Base-by-base conservation (phyloP, 2,329 filamentous ascomycete genomes). In the Pestalotiopsis fici region DNA sequence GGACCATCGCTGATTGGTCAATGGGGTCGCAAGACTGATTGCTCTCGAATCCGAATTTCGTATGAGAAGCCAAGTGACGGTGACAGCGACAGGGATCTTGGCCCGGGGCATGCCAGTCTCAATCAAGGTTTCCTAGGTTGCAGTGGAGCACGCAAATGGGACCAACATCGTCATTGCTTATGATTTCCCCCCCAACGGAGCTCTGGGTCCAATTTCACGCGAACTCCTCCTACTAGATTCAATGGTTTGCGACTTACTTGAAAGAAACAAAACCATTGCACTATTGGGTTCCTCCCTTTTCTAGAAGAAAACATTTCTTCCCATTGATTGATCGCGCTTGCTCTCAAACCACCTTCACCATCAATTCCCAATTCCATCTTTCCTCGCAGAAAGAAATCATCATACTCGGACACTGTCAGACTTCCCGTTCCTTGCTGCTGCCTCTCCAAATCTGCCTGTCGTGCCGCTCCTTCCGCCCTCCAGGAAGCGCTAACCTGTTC, bases 1-100 rank as follows among this genome's bases (percentile, higher is more conserved):
- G n/a, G 55, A 7, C 23, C 59, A 54, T 37, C 66, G 67, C 59
- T 61, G 67, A 68, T 68, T 66, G 67, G 67, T 60, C 67, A 68
- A 68, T 68, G 59, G 27, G 25, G 18, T 62, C 31, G 59, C 27
- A n/a, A 50, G 43, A 50, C 43, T 50, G 43, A 18, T 18, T 50
- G n/a, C 31, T 35, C 39, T 37, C 35, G 28, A 60, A 61, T 39
- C 64, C 47, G 39, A 54, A 66, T 25, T 25, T 59, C 23, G 35
- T 7, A 37, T 21, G n/a, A 61, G 12, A 39, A 61, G 35, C 18
- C 18, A 27, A 31, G 28, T 23, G 28, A 59, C 25, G 31, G 59
- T 50, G 35, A 25, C 35, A 63, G 37, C 12, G 28, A 60, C 57
- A 60, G 57, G 57, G 57, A 37, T 60, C n/a, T 13, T 13, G 18